Percentiles rank a stretch among this genome's conserved stretches.
Conservation (phyloP, 1,284 basidiomycete species). For the Sporisorium graminicola region DNA sequence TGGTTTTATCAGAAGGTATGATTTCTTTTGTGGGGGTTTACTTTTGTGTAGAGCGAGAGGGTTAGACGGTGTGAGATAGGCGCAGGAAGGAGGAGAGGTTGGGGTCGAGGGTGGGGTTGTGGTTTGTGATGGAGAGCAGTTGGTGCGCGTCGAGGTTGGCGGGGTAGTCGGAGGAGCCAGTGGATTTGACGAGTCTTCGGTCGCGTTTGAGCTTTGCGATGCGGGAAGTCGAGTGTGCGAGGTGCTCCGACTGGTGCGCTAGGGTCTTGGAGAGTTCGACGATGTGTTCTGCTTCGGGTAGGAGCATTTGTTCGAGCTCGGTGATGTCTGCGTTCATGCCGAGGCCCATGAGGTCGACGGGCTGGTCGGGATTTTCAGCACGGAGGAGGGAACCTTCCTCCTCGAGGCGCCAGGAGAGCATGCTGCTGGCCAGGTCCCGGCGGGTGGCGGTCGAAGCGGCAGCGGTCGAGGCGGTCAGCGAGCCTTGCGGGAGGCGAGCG, state of each 20-base stretch:
- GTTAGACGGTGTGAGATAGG: neutral
- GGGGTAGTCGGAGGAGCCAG: constrained; percentile 22
- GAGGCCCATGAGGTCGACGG: neutral
- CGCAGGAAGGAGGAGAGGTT: constrained; percentile 15
- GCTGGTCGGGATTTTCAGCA: constrained; percentile 7
- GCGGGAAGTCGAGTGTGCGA: constrained; percentile 12
- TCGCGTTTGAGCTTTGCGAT: constrained; percentile 32
- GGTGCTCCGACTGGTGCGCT: constrained; percentile 24
- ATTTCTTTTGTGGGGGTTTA: neutral
- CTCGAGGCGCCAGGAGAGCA: constrained; percentile 45
- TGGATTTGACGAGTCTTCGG: constrained; percentile 25
- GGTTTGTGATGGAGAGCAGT: constrained; percentile 19
- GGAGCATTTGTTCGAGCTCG: constrained; percentile 40
- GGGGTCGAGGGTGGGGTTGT: constrained; percentile 17
- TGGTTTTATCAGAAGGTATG: neutral
- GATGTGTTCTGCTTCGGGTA: constrained; percentile 53
- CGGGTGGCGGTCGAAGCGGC: constrained; percentile 3
- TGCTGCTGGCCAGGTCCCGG: constrained; percentile 37
- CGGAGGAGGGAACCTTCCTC: constrained; percentile 32
- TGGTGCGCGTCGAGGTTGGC: constrained; percentile 26
- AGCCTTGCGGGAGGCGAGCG: constrained; percentile 26
- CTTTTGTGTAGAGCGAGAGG: neutral
- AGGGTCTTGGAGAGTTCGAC: constrained; percentile 39
- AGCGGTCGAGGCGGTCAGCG: no score
- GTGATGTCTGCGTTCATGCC: neutral